Evolutionary conservation across 2,329 filamentous ascomycete genomes (phyloP).

Genomic region (Penicillium sp.): DNA sequence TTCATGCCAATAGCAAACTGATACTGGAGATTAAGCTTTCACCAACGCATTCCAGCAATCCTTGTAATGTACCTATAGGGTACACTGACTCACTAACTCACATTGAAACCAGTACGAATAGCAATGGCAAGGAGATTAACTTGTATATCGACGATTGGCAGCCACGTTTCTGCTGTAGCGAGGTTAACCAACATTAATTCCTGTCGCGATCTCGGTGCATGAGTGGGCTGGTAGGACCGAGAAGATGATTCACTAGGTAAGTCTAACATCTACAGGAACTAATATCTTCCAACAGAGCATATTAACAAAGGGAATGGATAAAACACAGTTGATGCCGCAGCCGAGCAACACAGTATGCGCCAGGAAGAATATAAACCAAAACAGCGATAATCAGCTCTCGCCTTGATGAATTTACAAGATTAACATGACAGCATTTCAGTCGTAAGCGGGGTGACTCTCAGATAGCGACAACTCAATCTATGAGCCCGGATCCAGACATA

Average conservation of each 20-base stretch:
- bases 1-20: background rate
- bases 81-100: background rate
- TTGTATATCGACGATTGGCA: background rate
- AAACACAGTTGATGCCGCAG: background rate
- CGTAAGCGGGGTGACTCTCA: constrained; percentile 4
- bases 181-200: background rate
- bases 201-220: too few species aligned
- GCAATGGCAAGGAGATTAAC: background rate
- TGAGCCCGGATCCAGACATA: background rate
- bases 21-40: background rate
- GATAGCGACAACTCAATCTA: background rate
- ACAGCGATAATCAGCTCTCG: background rate
- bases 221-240: background rate
- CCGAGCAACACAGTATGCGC: background rate
- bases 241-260: background rate
- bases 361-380: background rate
- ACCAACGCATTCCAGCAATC: background rate
- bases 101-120: too few species aligned
- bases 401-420: background rate
- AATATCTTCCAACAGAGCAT: background rate
- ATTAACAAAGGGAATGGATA: background rate
- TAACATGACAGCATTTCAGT: constrained; percentile 11
- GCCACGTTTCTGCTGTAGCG: background rate
- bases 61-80: too few species aligned
- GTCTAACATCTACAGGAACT: background rate